phyloP scores from a whole-genome alignment of 768 basidiomycete genomes.

The Xerocomus brunneocitrinus region DNA sequence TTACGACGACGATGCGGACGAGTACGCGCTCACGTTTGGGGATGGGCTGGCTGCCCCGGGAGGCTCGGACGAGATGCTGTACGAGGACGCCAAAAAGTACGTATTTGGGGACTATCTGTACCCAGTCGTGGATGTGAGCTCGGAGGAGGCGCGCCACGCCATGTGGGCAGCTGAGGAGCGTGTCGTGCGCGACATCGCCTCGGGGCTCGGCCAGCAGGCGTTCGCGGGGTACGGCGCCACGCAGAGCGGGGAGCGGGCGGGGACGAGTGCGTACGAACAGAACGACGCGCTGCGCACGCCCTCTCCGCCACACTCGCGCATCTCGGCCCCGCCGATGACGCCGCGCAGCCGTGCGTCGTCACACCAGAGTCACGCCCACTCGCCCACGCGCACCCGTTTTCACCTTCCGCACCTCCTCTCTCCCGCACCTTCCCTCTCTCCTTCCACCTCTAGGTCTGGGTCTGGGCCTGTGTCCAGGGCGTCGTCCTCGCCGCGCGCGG shows the following conservation, averaged over 20 bases:
- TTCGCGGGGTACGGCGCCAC: slow-evolving; percentile 27
- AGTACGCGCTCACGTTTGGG: slow-evolving; percentile 28
- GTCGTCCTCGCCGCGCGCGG: not conserved
- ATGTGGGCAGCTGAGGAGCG: slow-evolving; percentile 31
- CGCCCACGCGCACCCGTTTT: slow-evolving; percentile 11
- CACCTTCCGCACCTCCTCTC: slow-evolving; percentile 11
- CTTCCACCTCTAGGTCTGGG: not conserved
- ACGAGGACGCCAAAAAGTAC: slow-evolving; percentile 67
- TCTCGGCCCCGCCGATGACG: slow-evolving; percentile 8
- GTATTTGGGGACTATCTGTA: slow-evolving; percentile 91
- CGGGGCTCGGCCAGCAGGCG: not conserved
- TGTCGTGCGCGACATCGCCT: slow-evolving; percentile 24
- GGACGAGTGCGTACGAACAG: slow-evolving; percentile 5
- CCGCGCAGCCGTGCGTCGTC: slow-evolving; percentile 11
- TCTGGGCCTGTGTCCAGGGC: not conserved
- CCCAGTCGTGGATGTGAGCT: slow-evolving; percentile 83
- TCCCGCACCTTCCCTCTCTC: not conserved
- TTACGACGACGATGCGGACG: slow-evolving; percentile 35
- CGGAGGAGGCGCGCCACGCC: slow-evolving; percentile 34
- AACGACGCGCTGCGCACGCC: slow-evolving; percentile 4
- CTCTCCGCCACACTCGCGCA: slow-evolving; percentile 7
- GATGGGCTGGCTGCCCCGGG: slow-evolving; percentile 43
- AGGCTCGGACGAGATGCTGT: slow-evolving; percentile 71
- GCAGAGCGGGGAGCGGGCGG: slow-evolving; percentile 7
- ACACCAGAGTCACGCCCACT: not conserved